Percentiles rank a stretch among this genome's conserved stretches.
Evolutionary conservation across 495 filamentous ascomycete genomes (phyloP).

Genomic region (Aspergillus taichungensis): DNA sequence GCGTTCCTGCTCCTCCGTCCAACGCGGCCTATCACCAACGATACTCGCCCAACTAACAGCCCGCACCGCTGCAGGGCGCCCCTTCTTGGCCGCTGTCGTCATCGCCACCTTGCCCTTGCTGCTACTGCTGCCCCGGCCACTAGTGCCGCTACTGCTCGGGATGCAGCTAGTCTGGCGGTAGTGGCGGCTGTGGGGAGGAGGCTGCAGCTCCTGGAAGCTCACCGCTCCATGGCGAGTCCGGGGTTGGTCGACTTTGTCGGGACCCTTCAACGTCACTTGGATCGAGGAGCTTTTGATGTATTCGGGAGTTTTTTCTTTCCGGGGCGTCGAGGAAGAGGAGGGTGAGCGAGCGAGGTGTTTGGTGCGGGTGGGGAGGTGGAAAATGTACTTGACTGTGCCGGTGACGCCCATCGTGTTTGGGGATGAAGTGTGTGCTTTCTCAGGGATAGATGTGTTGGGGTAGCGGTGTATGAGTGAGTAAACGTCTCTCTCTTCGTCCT

Average conservation of each 20-base stretch:
- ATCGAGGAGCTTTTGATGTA: not conserved
- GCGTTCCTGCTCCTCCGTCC: slow-evolving; percentile 28
- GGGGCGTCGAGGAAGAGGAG: not conserved
- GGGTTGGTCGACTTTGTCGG: not conserved
- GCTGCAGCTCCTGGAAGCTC: no score
- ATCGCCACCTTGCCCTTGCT: slow-evolving; percentile 2
- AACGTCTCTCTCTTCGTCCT: slow-evolving; percentile 5
- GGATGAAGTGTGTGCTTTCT: not conserved
- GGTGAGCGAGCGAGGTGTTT: slow-evolving; percentile 4
- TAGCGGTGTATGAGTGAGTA: no score
- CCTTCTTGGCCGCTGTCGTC: slow-evolving; percentile 1
- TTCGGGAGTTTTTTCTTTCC: not conserved
- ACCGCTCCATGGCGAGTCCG: slow-evolving; percentile 1
- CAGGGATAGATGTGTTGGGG: no score
- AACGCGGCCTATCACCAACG: slow-evolving; percentile 22
- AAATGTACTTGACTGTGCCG: slow-evolving; percentile 14
- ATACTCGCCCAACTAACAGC: slow-evolving; percentile 30
- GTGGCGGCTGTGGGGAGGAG: no score
- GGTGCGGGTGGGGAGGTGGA: slow-evolving; percentile 11
- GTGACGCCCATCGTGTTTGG: slow-evolving; percentile 9
- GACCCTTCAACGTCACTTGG: slow-evolving; percentile 2
- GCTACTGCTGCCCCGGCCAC: slow-evolving; percentile 1
- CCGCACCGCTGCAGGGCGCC: slow-evolving; percentile 11
- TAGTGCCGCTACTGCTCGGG: not conserved
- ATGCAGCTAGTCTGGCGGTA: slow-evolving; percentile 1